Evolutionary conservation across 2,329 filamentous ascomycete genomes (phyloP).

Genomic region (Claviceps pusilla): DNA sequence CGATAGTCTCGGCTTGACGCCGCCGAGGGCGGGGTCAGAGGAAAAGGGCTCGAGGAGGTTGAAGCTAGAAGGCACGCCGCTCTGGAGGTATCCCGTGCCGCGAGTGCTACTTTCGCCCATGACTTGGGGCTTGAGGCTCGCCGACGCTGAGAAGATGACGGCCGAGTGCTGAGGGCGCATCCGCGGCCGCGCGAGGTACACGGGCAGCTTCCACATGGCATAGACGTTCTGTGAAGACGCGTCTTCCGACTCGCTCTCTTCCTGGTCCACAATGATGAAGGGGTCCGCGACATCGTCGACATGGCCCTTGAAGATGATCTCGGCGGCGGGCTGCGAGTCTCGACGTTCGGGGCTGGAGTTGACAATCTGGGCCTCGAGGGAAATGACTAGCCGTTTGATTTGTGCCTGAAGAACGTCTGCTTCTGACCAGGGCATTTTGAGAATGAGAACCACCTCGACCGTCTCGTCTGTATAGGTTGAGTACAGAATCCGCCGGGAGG

Average conservation of each 20-base stretch:
- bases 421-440: slow-evolving; percentile 47
- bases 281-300: slow-evolving; percentile 35
- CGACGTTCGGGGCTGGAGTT: slow-evolving; percentile 38
- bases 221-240: slow-evolving; percentile 28
- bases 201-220: slow-evolving; percentile 44
- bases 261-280: slow-evolving; percentile 33
- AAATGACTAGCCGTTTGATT: slow-evolving; percentile 47
- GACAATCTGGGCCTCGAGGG: slow-evolving; percentile 50
- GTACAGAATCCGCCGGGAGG: slow-evolving; percentile 6
- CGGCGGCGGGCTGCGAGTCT: slow-evolving; percentile 33
- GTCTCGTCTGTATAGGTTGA: slow-evolving; percentile 47
- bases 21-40: slow-evolving; percentile 46
- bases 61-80: slow-evolving; percentile 51
- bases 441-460: slow-evolving; percentile 51
- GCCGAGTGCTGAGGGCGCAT: slow-evolving; percentile 52
- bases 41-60: slow-evolving; percentile 66
- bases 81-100: slow-evolving; percentile 51
- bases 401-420: slow-evolving; percentile 42
- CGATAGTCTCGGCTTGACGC: slow-evolving; percentile 51
- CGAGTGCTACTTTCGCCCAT: slow-evolving; percentile 13
- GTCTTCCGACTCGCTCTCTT: slow-evolving; percentile 13
- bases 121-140: slow-evolving; percentile 39
- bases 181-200: slow-evolving; percentile 43
- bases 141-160: slow-evolving; percentile 48
- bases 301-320: slow-evolving; percentile 44